phyloP scores from a whole-genome alignment of 768 basidiomycete genomes.

The Lanmaoa pseudosensibilis region DNA sequence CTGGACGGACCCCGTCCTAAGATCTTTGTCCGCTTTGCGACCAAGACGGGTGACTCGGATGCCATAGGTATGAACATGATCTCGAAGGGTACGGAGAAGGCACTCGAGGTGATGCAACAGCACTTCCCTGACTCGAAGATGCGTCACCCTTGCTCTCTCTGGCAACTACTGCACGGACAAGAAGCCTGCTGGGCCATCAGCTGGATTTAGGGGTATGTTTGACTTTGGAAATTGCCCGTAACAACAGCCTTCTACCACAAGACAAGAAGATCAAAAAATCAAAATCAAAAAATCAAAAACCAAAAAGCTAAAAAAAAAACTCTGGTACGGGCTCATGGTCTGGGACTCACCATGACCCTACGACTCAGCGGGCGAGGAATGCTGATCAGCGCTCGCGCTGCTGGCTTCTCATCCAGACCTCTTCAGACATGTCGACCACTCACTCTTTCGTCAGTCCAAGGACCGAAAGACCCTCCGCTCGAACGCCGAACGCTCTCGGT shows the following conservation, averaged over 20 bases:
- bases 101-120: slow-evolving; percentile 73
- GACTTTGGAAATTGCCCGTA: too few species aligned
- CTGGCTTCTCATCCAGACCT: slow-evolving; percentile 4
- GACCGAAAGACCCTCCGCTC: slow-evolving; percentile 56
- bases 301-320: too few species aligned
- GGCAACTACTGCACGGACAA: slow-evolving; percentile 99
- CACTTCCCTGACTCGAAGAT: slow-evolving; percentile 93
- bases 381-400: neutral
- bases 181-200: slow-evolving; percentile 99
- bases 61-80: slow-evolving; percentile 99
- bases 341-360: slow-evolving; percentile 3
- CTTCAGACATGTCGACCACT: slow-evolving; percentile 28
- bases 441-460: slow-evolving; percentile 55
- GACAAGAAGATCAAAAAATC: too few species aligned
- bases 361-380: neutral
- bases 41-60: too few species aligned
- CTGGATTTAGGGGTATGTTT: too few species aligned
- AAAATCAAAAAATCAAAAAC: too few species aligned
- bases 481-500: slow-evolving; percentile 53
- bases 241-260: too few species aligned
- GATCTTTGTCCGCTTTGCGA: too few species aligned
- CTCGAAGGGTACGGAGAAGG: slow-evolving; percentile 95
- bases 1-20: too few species aligned
- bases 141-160: slow-evolving; percentile 83
- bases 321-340: neutral